Evolutionary conservation across 495 filamentous ascomycete species (phyloP), one percentile per base, ranked within the genome.

Genomic region (Cercophora scortea): DNA sequence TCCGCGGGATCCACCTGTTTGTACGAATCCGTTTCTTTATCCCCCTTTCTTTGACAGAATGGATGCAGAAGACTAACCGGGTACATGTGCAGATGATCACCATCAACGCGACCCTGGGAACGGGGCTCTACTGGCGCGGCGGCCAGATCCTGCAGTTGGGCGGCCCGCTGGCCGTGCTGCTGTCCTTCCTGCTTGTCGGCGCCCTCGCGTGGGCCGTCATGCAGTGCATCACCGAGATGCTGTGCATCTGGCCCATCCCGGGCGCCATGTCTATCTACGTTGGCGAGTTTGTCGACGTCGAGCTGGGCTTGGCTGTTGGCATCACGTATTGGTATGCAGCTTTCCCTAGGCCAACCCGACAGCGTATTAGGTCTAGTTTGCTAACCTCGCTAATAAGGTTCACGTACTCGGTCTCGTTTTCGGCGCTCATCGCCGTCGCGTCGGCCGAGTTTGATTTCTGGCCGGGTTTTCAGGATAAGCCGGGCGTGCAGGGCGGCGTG

Each of bases 171-270:
- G 75, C 71, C 1, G 69, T 71, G 13, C 47, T 76, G 4, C 48
- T 80, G n/a, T 59, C 73, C 1, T 74, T 71, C 42, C 42, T 69
- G 15, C 41, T 70, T 0, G 66, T 76, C 13, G 76, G 76, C 6
- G 51, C 69, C 12, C 45, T 73, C 7, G 56, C 71, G 2, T 57
- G 72, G 57, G 72, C 61, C 19, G 71, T 79, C 0, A 79, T 76
- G 71, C 68, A 72, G 48, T 73, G 74, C 34, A 64, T 80, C 17
- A 65, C 65, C 10, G 76, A 79, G 53, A 68, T 80, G 65, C 63
- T 74, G 4, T 67, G 67, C n/a, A 61, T 75, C 25, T 74, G 73
- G 67, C 77, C 76, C 0, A 68, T 79, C 5, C 65, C 76, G 0
- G 71, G 71, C 38, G 74, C 74, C 1, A 41, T 79, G 12, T 64